These are phyloP conservation scores for Cladorrhinum sp. DNA, from an alignment of 2,329 filamentous ascomycete genomes.

Conservation along the genomic window DNA sequence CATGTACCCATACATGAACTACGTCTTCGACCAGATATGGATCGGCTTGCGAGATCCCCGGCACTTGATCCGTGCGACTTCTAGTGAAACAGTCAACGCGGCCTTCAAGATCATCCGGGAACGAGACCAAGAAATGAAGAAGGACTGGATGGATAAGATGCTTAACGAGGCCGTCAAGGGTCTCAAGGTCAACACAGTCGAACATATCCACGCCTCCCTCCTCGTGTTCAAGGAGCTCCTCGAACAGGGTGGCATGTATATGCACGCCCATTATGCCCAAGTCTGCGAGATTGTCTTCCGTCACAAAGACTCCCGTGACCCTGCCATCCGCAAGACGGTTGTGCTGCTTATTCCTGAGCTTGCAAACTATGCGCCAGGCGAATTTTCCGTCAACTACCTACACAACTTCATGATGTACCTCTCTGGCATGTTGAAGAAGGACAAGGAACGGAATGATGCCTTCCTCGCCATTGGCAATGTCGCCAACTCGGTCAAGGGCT, in stretches of 20 bases:
- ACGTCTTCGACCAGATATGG: conserved; percentile 96
- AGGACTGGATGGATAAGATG: conserved; percentile 85
- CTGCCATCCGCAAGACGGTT: conserved; percentile 83
- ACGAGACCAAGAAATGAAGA: conserved; percentile 82
- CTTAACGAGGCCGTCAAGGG: conserved; percentile 81
- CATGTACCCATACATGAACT: conserved; percentile 92
- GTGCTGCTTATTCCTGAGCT: conserved; percentile 89
- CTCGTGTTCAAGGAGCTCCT: conserved; percentile 90
- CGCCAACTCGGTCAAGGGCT: conserved; percentile 91
- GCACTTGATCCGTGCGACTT: conserved; percentile 86
- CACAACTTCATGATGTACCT: conserved; percentile 98
- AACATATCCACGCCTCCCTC: conserved; percentile 90
- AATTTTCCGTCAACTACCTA: conserved; percentile 83
- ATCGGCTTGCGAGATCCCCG: conserved; percentile 86
- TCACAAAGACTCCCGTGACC: conserved; percentile 89
- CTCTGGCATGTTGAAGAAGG: conserved; percentile 88
- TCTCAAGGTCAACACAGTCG: conserved; percentile 75
- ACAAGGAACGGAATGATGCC: conserved; percentile 89
- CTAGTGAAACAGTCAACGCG: conserved; percentile 87
- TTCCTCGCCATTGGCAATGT: conserved; percentile 96
- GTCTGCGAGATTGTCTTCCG: conserved; percentile 89
- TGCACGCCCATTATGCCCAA: conserved; percentile 91
- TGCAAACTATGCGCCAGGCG: conserved; percentile 85
- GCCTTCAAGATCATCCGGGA: conserved; percentile 96
- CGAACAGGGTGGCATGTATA: conserved; percentile 96